Evolutionary conservation across 805 yeast genomes (phyloP).

Genomic region (Lipomyces orientalis): DNA sequence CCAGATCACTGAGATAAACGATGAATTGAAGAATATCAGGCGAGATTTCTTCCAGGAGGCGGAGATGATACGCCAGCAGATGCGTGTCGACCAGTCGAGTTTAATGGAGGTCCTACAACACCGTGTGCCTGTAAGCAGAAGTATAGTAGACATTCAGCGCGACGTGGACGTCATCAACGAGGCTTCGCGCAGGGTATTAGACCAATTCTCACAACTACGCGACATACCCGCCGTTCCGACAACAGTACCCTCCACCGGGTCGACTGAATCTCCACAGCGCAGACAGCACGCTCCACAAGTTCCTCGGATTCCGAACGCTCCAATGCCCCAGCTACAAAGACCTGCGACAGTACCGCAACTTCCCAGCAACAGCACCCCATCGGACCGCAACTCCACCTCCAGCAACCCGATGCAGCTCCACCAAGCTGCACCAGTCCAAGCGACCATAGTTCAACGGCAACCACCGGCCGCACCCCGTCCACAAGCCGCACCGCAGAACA

Average conservation of each 20-base stretch:
- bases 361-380: constrained; percentile 13
- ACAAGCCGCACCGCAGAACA: not conserved
- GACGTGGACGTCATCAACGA: constrained; percentile 27
- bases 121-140: not conserved
- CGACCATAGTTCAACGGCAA: constrained; percentile 1
- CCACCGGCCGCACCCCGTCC: not conserved
- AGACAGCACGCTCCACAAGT: not conserved
- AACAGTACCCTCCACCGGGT: not conserved
- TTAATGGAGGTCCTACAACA: constrained; percentile 18
- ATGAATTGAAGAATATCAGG: constrained; percentile 18
- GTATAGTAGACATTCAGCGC: constrained; percentile 26
- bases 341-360: constrained; percentile 8
- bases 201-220: constrained; percentile 6
- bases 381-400: constrained; percentile 6
- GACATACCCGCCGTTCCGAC: constrained; percentile 5
- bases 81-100: constrained; percentile 1
- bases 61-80: constrained; percentile 13
- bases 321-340: constrained; percentile 7
- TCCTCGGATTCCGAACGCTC: constrained; percentile 5
- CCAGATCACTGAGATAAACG: constrained; percentile 18
- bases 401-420: constrained; percentile 18
- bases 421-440: constrained; percentile 3
- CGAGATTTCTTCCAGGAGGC: constrained; percentile 15
- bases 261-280: not conserved
- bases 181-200: constrained; percentile 16